Conservation (phyloP, 1,284 basidiomycete species). For the Golubevia sp. region DNA sequence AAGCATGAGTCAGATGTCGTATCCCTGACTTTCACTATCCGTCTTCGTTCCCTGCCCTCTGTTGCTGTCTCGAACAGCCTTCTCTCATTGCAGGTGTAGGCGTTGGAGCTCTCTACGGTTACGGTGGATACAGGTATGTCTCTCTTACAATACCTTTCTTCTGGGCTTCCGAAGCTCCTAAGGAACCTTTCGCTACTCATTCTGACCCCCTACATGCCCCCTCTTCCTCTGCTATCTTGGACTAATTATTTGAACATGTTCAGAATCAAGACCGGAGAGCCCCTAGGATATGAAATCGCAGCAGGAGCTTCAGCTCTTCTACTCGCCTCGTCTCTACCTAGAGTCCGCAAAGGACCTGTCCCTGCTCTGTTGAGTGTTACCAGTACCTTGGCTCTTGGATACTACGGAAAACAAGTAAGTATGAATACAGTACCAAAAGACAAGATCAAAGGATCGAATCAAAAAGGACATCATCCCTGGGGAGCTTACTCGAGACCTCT, state of each 20-base stretch:
- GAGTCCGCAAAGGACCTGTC: slow-evolving; percentile 76
- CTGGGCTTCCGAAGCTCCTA: not conserved
- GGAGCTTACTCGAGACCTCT: no score
- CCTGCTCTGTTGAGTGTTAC: slow-evolving; percentile 72
- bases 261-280: slow-evolving; percentile 71
- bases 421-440: no score
- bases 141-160: not conserved
- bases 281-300: slow-evolving; percentile 72
- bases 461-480: no score
- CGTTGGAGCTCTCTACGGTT: slow-evolving; percentile 77
- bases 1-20: no score
- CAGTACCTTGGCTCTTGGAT: slow-evolving; percentile 69
- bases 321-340: slow-evolving; percentile 76
- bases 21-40: no score
- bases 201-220: not conserved
- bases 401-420: slow-evolving; percentile 70
- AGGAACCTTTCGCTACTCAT: not conserved
- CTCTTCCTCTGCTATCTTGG: slow-evolving; percentile 30
- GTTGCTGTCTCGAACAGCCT: no score
- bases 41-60: no score
- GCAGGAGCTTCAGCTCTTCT: slow-evolving; percentile 77
- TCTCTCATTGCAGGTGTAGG: slow-evolving; percentile 79
- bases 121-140: slow-evolving; percentile 69
- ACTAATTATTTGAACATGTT: no score
- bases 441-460: no score